phyloP scores from a whole-genome alignment of 306 rosid genomes.

The Citrullus mucosospermus region DNA sequence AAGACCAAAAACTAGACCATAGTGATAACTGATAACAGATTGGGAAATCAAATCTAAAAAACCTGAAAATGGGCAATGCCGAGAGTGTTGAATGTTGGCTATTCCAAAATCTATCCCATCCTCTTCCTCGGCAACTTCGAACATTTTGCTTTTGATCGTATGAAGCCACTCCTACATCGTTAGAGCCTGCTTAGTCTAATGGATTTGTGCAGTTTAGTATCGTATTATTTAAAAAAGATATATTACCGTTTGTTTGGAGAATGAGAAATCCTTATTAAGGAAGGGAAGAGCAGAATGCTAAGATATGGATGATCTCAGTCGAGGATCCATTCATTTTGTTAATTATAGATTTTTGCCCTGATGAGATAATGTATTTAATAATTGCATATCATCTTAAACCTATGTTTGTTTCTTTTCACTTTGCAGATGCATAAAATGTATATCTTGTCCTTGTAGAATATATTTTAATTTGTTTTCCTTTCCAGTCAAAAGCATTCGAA shows the following conservation, averaged over 20 bases:
- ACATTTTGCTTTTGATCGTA: not conserved
- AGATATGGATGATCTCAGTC: not conserved
- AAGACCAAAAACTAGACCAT: not conserved
- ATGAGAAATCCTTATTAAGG: not conserved
- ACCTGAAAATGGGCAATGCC: not conserved
- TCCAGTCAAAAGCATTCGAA: slow-evolving; percentile 86
- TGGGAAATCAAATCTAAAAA: not conserved
- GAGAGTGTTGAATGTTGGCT: not conserved
- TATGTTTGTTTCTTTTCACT: not conserved
- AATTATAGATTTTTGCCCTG: not conserved
- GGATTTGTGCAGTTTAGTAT: not conserved
- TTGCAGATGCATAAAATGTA: not conserved
- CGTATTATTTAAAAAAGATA: not conserved
- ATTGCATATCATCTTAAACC: not conserved
- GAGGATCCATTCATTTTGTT: not conserved
- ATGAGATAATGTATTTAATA: not conserved
- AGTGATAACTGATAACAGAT: not conserved
- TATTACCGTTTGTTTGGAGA: not conserved
- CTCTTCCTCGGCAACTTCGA: not conserved
- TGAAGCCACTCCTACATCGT: not conserved
- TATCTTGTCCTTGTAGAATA: not conserved
- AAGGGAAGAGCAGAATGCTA: not conserved
- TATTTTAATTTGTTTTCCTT: not conserved
- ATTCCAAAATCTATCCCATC: not conserved
- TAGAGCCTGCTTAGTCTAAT: not conserved